Conservation (phyloP, 257 asterid species). For the Petunia axillaris region DNA sequence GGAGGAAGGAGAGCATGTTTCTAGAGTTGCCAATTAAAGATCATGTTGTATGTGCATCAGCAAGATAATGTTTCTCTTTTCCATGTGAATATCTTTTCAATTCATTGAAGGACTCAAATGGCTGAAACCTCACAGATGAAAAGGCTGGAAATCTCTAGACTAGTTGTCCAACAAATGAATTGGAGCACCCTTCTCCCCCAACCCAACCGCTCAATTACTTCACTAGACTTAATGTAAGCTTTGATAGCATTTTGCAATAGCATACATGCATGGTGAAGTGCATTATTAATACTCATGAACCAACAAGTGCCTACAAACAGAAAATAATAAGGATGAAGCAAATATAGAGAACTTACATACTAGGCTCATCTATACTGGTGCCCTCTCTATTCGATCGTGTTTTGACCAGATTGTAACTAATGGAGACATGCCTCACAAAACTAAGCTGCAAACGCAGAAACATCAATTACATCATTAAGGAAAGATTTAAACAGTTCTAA, state of each 20-base stretch:
- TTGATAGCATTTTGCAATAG: background rate
- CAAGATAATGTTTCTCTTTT: no score
- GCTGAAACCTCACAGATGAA: background rate
- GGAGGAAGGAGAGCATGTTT: no score
- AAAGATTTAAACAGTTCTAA: background rate
- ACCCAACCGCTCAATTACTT: no score
- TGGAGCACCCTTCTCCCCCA: no score
- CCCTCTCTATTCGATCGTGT: constrained; percentile 40
- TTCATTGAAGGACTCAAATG: no score
- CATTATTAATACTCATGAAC: background rate
- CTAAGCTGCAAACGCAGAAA: constrained; percentile 60
- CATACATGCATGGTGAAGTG: background rate
- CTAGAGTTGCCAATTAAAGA: no score
- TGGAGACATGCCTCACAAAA: constrained; percentile 58
- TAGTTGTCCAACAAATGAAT: background rate
- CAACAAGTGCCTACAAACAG: constrained; percentile 7
- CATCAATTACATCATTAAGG: background rate
- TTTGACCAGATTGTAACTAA: constrained; percentile 49
- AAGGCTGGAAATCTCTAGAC: background rate
- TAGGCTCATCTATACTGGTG: constrained; percentile 30
- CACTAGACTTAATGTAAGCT: background rate
- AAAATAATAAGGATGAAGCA: background rate
- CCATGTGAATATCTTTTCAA: no score
- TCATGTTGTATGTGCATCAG: no score
- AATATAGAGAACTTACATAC: constrained; percentile 45